These are phyloP conservation scores for Tetrapisispora namnaoensis DNA, from an alignment of 805 yeast species.

Conservation along the genomic window DNA sequence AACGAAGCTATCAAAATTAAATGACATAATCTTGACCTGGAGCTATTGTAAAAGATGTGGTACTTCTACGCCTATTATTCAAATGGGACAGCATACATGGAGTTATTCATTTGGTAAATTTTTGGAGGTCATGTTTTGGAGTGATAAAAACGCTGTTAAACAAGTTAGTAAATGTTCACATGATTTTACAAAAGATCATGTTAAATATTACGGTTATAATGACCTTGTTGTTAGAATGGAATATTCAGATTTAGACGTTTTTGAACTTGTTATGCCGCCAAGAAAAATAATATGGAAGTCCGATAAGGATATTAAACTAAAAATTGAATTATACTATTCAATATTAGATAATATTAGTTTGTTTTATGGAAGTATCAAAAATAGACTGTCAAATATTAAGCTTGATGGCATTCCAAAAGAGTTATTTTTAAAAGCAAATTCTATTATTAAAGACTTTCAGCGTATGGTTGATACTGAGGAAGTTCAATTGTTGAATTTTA, in stretches of 20 bases:
- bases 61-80: conserved; percentile 61
- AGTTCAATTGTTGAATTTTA: conserved; percentile 32
- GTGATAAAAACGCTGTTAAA: conserved; percentile 41
- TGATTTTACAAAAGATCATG: conserved; percentile 72
- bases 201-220: conserved; percentile 74
- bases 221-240: conserved; percentile 73
- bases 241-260: conserved; percentile 61
- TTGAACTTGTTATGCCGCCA: conserved; percentile 71
- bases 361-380: conserved; percentile 66
- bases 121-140: conserved; percentile 77
- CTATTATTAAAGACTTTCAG: conserved; percentile 49
- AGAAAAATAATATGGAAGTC: conserved; percentile 65
- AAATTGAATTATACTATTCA: conserved; percentile 48
- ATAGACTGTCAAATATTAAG: conserved; percentile 67
- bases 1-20: conserved; percentile 47
- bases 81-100: conserved; percentile 82
- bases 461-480: conserved; percentile 43
- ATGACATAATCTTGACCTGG: conserved; percentile 78
- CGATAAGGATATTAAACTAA: conserved; percentile 55
- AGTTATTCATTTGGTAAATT: conserved; percentile 90
- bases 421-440: conserved; percentile 57
- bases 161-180: conserved; percentile 65
- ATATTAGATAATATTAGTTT: conserved; percentile 43
- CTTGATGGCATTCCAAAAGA: conserved; percentile 62
- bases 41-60: conserved; percentile 78